These are phyloP conservation scores for Suhomyces prunicola DNA, from an alignment of 805 yeast genomes.

Conservation along the genomic window DNA sequence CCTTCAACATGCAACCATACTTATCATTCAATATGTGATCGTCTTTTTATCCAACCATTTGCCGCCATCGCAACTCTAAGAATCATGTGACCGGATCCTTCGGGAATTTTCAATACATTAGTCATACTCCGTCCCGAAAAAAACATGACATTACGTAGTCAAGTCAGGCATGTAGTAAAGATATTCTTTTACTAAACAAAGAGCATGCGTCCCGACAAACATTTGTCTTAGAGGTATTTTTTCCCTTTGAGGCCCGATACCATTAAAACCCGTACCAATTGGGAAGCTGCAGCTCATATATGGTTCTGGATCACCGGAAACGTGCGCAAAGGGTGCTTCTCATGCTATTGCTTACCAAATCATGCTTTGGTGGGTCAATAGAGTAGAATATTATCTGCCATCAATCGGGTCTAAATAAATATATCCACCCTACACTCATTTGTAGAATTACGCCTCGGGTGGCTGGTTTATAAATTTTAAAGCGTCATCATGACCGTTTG, in stretches of 20 bases:
- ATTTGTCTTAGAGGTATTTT: not conserved
- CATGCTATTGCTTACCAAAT: not conserved
- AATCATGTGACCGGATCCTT: constrained; percentile 13
- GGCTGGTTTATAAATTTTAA: not conserved
- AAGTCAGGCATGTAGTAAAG: not conserved
- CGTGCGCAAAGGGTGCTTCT: not conserved
- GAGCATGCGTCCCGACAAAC: not conserved
- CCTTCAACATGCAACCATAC: not conserved
- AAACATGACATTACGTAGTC: not conserved
- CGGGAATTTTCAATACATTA: constrained; percentile 4
- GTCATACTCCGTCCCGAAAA: not conserved
- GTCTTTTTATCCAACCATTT: not conserved
- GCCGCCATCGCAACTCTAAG: not conserved
- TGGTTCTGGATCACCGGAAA: not conserved
- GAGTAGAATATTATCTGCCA: not conserved
- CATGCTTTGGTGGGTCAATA: not conserved
- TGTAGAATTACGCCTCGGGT: not conserved
- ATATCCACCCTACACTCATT: not conserved
- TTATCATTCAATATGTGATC: not conserved
- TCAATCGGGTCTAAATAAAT: not conserved
- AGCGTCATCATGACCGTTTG: not conserved
- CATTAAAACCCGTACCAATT: not conserved
- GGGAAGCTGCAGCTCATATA: not conserved
- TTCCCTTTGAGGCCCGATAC: not conserved
- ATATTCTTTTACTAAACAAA: not conserved